phyloP scores from a whole-genome alignment of 352 stramenopile genomes.

The Phytophthora pisi region DNA sequence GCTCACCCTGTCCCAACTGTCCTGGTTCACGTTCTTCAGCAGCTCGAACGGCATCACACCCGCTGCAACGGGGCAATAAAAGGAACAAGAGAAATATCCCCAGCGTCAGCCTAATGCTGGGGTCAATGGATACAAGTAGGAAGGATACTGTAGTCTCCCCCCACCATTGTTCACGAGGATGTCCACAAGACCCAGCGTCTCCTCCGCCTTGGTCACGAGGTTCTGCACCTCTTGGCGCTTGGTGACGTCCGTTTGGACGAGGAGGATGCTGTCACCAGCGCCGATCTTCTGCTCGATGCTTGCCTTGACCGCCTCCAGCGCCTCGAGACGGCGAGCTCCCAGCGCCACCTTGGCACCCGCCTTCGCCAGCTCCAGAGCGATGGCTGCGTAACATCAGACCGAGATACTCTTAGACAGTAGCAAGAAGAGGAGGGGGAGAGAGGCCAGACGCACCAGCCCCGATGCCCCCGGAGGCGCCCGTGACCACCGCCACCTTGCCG shows the following conservation, averaged over 20 bases:
- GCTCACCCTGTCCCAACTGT: slow-evolving; percentile 86
- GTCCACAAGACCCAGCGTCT: slow-evolving; percentile 74
- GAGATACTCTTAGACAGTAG: neutral
- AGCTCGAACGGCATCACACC: slow-evolving; percentile 94
- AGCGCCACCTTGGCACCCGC: slow-evolving; percentile 86
- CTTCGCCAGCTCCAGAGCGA: slow-evolving; percentile 69
- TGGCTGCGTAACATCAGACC: slow-evolving; percentile 39
- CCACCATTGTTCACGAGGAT: slow-evolving; percentile 91
- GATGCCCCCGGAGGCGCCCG: slow-evolving; percentile 89
- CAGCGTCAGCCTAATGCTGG: neutral
- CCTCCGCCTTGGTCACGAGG: slow-evolving; percentile 64
- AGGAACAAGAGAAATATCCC: neutral
- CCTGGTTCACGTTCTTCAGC: slow-evolving; percentile 90
- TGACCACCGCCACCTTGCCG: slow-evolving; percentile 87
- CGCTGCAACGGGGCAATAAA: slow-evolving; percentile 36
- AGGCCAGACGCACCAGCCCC: slow-evolving; percentile 47
- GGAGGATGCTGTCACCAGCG: slow-evolving; percentile 38
- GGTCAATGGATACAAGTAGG: neutral
- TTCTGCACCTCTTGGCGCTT: slow-evolving; percentile 67
- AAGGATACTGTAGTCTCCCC: neutral
- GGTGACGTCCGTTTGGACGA: slow-evolving; percentile 71
- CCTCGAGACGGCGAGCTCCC: slow-evolving; percentile 70
- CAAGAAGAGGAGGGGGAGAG: neutral
- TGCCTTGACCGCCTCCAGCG: slow-evolving; percentile 53
- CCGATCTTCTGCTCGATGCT: slow-evolving; percentile 39